Percentiles rank a stretch among this genome's conserved stretches.
Evolutionary conservation across 352 stramenopile genomes (phyloP).

Genomic region (Peronospora belbahrii): DNA sequence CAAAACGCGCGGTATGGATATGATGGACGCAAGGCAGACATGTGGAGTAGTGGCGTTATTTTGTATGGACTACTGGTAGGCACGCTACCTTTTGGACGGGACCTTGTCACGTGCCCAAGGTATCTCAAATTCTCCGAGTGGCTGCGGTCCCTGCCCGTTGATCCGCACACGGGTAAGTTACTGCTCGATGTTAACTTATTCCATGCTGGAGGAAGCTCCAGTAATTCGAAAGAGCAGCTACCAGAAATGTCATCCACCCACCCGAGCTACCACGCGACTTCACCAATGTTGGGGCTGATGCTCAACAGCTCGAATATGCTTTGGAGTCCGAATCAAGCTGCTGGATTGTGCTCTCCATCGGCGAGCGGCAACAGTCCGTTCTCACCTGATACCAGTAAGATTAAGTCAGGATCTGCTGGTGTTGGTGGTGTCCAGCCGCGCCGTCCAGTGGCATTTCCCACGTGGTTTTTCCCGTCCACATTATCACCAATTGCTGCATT

Average conservation of each 20-base stretch:
- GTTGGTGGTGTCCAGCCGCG: conserved; percentile 16
- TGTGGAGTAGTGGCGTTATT: conserved; percentile 91
- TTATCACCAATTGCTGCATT: conserved; percentile 57
- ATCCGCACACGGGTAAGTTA: conserved; percentile 59
- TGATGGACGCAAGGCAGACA: conserved; percentile 89
- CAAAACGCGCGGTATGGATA: conserved; percentile 85
- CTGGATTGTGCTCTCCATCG: conserved; percentile 17
- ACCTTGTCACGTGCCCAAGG: conserved; percentile 88
- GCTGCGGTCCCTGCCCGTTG: conserved; percentile 59
- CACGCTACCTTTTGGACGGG: conserved; percentile 92
- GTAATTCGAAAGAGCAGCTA: conserved; percentile 15
- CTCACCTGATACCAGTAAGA: conserved; percentile 11
- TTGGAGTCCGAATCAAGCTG: conserved; percentile 25
- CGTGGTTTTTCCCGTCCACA: conserved; percentile 79
- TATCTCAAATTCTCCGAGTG: conserved; percentile 94
- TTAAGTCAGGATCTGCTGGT: conserved; percentile 20
- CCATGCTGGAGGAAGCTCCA: conserved; percentile 14
- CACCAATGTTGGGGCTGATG: conserved; percentile 32
- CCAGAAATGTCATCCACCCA: conserved; percentile 15
- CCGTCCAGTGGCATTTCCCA: conserved; percentile 55
- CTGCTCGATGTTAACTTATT: conserved; percentile 49
- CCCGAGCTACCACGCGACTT: conserved; percentile 23
- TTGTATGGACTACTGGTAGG: conserved; percentile 89
- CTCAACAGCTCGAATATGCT: conserved; percentile 32
- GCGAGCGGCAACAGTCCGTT: conserved; percentile 19